A percentile compares a stretch with the other conserved stretches of the same genome.
These are phyloP conservation scores for Penicillium crystallinum DNA, from an alignment of 495 filamentous ascomycete species.

Conservation along the genomic window DNA sequence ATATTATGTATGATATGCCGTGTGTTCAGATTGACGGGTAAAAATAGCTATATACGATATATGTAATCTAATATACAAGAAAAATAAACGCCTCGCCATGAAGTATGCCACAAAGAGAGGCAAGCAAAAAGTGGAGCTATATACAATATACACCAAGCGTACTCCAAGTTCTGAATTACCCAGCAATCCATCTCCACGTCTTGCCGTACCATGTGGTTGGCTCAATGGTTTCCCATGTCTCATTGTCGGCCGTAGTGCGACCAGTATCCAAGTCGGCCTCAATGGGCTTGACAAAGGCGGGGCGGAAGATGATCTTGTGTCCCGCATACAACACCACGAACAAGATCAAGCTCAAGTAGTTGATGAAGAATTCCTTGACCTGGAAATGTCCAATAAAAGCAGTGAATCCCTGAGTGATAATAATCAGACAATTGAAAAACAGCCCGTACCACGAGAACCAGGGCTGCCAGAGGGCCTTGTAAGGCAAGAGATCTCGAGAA, in stretches of 20 bases:
- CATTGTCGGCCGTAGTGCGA: slow-evolving; percentile 34
- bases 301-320: slow-evolving; percentile 50
- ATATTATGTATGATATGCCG: background rate
- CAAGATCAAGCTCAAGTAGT: slow-evolving; percentile 58
- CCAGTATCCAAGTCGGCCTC: slow-evolving; percentile 50
- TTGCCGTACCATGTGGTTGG: slow-evolving; percentile 40
- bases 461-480: slow-evolving; percentile 53
- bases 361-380: slow-evolving; percentile 53
- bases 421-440: slow-evolving; percentile 59
- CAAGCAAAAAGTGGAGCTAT: background rate
- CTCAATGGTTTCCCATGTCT: slow-evolving; percentile 40
- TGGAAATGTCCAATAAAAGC: slow-evolving; percentile 57
- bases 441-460: slow-evolving; percentile 57
- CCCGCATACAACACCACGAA: slow-evolving; percentile 54
- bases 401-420: slow-evolving; percentile 66
- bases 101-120: background rate
- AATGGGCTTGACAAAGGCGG: slow-evolving; percentile 34
- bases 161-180: background rate
- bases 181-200: slow-evolving; percentile 19
- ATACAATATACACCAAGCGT: slow-evolving; percentile 9
- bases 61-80: background rate
- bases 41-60: background rate
- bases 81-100: background rate
- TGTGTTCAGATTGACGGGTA: no score
- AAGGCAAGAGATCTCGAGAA: slow-evolving; percentile 52